These are phyloP conservation scores for Neurospora sp. DNA, from an alignment of 495 filamentous ascomycete species.

Conservation along the genomic window DNA sequence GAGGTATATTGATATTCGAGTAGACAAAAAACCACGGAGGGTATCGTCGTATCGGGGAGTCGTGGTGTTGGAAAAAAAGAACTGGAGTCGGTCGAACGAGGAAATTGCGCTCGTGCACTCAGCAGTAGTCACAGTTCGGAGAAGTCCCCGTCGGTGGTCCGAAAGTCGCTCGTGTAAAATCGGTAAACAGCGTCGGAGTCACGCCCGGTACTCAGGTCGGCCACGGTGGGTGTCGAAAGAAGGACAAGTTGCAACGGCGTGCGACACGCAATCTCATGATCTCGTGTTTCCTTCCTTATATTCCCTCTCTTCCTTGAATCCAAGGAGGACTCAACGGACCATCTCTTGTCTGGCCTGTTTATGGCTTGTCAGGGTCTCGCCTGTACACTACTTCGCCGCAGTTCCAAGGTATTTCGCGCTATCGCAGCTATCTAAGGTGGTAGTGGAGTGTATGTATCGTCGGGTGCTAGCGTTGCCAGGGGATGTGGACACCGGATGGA, in stretches of 20 bases:
- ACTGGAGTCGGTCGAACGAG: not conserved
- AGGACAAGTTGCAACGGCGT: not conserved
- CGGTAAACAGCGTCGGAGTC: not conserved
- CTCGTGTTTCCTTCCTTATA: constrained; percentile 5
- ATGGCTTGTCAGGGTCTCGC: not conserved
- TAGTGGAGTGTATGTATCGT: not conserved
- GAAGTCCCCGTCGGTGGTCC: not conserved
- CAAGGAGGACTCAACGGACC: not conserved
- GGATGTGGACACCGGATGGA: not conserved
- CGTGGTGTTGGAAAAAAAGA: not conserved
- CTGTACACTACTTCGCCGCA: not conserved
- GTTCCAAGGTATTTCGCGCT: not conserved
- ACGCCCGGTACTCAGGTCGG: constrained; percentile 2
- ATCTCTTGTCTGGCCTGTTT: not conserved
- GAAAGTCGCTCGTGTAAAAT: not conserved
- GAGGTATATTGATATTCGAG: not conserved
- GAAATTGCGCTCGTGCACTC: not conserved
- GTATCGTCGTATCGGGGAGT: not conserved
- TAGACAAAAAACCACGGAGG: not conserved
- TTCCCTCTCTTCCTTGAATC: not conserved
- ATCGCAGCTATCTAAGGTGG: not conserved
- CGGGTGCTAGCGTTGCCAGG: not conserved
- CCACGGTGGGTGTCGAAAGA: constrained; percentile 14
- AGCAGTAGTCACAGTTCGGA: not conserved
- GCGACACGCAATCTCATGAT: constrained; percentile 17